A percentile compares a stretch with the other conserved stretches of the same genome.
Conservation (phyloP, 768 basidiomycete species). For the Omphalotus guepiniiformis region DNA sequence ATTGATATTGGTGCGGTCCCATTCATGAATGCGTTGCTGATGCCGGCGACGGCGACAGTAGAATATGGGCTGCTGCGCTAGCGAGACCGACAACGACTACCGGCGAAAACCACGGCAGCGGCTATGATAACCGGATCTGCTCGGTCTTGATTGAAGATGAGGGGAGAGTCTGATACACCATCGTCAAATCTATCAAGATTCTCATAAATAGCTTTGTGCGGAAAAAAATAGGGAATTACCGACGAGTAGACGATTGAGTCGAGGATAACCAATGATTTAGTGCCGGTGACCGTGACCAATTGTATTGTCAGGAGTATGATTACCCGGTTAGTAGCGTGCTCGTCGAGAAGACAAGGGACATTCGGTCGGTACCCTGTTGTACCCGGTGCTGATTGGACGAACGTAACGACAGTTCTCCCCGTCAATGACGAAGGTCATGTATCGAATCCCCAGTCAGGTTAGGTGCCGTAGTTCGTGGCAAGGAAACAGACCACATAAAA, state of each 20-base stretch:
- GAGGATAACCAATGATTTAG: constrained; percentile 27
- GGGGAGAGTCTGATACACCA: no score
- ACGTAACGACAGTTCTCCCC: constrained; percentile 21
- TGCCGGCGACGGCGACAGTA: no score
- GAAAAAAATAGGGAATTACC: no score
- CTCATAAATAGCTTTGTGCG: no score
- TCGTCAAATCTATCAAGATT: no score
- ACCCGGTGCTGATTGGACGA: constrained; percentile 12
- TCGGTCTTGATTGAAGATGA: no score
- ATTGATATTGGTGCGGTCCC: no score
- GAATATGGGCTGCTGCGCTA: no score
- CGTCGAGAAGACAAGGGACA: constrained; percentile 30
- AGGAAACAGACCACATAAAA: constrained; percentile 40
- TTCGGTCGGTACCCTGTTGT: constrained; percentile 24
- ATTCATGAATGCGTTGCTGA: no score
- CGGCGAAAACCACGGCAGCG: no score
- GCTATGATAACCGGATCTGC: no score
- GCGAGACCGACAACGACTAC: no score
- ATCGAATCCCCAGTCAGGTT: constrained; percentile 23
- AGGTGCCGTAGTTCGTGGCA: constrained; percentile 21
- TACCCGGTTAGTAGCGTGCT: constrained; percentile 20
- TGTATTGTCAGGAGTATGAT: constrained; percentile 30
- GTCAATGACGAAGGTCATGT: constrained; percentile 33
- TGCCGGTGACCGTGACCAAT: constrained; percentile 25
- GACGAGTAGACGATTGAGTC: constrained; percentile 41